Evolutionary conservation across 2,329 filamentous ascomycete genomes (phyloP).

Genomic region (Stagonosporopsis tanaceti): DNA sequence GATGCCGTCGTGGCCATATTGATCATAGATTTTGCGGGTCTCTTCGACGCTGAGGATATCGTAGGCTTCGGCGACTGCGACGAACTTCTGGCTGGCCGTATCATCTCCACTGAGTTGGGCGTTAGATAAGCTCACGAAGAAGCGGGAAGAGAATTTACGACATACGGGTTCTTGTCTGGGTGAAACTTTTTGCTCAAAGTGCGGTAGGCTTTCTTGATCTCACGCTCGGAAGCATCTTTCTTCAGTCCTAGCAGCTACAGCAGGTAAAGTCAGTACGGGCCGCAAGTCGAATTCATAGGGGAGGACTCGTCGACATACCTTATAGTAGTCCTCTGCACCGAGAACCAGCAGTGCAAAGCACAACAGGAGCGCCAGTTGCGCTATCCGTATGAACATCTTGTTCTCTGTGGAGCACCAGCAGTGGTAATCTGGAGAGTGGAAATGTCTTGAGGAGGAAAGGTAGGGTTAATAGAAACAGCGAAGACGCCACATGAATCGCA

Average conservation of each 20-base stretch:
- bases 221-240: slow-evolving; percentile 79
- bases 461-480: neutral
- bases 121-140: slow-evolving; percentile 18
- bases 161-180: slow-evolving; percentile 96
- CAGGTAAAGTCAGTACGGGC: slow-evolving; percentile 23
- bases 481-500: slow-evolving; percentile 18
- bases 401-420: slow-evolving; percentile 22
- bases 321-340: slow-evolving; percentile 77
- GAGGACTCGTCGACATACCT: slow-evolving; percentile 57
- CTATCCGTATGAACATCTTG: slow-evolving; percentile 55
- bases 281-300: neutral
- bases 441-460: neutral
- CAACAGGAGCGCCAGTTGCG: slow-evolving; percentile 52
- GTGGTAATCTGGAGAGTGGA: slow-evolving; percentile 10
- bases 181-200: slow-evolving; percentile 94
- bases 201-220: slow-evolving; percentile 94
- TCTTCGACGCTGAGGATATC: slow-evolving; percentile 84
- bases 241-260: slow-evolving; percentile 79
- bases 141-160: slow-evolving; percentile 21
- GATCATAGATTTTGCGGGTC: slow-evolving; percentile 88
- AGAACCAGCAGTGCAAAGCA: slow-evolving; percentile 55
- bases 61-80: slow-evolving; percentile 94
- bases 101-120: slow-evolving; percentile 70
- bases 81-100: slow-evolving; percentile 86
- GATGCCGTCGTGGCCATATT: slow-evolving; percentile 90